Percentiles rank a stretch among this genome's conserved stretches.
Conservation (phyloP, 2,329 filamentous ascomycete genomes). For the Aspergillus texensis region DNA sequence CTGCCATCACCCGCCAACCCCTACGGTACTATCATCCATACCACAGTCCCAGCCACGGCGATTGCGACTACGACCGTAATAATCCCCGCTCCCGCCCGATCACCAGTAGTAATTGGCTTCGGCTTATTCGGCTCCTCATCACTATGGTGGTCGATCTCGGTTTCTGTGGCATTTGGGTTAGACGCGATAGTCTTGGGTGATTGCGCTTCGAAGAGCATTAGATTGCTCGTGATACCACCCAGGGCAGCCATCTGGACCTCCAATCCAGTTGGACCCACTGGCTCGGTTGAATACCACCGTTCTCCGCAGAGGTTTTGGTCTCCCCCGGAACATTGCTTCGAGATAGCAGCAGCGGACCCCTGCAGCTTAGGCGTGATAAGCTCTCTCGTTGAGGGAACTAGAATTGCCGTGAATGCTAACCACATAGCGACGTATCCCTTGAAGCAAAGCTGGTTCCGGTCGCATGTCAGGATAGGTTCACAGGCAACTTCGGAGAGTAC, state of each 20-base stretch:
- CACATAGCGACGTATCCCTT: not conserved
- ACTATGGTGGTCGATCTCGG: not conserved
- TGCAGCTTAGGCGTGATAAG: not conserved
- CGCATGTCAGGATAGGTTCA: not conserved
- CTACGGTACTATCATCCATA: not conserved
- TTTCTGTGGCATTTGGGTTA: not conserved
- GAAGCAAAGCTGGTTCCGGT: not conserved
- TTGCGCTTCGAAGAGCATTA: not conserved
- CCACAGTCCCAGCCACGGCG: not conserved
- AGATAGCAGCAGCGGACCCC: not conserved
- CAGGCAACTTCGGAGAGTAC: not conserved
- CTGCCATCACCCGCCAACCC: too few relatives aligned
- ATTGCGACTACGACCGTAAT: not conserved
- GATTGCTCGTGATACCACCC: not conserved
- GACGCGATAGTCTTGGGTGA: not conserved
- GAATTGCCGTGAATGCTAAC: not conserved
- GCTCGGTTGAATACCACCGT: not conserved
- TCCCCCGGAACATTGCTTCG: not conserved
- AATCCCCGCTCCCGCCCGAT: not conserved
- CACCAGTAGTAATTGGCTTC: not conserved
- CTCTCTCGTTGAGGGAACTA: not conserved
- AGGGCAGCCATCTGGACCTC: not conserved
- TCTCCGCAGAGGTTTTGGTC: not conserved
- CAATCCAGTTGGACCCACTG: not conserved
- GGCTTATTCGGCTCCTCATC: not conserved